Percentiles rank a stretch among this genome's conserved stretches.
phyloP scores from a whole-genome alignment of 768 basidiomycete genomes.

The Hypholoma sublateritium region DNA sequence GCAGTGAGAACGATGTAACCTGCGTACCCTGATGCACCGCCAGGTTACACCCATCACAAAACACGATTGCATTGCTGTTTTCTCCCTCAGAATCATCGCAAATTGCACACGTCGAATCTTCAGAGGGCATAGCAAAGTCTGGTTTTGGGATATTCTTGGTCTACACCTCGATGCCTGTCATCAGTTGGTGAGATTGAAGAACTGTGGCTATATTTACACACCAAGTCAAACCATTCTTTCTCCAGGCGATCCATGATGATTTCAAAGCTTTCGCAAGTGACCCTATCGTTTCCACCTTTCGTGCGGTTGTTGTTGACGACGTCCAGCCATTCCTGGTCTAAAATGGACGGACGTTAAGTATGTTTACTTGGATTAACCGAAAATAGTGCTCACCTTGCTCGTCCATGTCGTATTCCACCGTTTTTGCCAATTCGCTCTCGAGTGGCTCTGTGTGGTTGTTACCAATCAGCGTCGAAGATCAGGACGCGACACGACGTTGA shows the following conservation, averaged over 20 bases:
- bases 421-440: conserved; percentile 86
- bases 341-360: neutral
- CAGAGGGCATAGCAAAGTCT: conserved; percentile 82
- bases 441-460: conserved; percentile 65
- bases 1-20: neutral
- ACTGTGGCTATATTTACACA: conserved; percentile 33
- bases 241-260: conserved; percentile 96
- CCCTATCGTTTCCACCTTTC: conserved; percentile 66
- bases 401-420: conserved; percentile 99
- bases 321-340: conserved; percentile 96
- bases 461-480: conserved; percentile 8
- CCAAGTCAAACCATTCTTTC: conserved; percentile 99
- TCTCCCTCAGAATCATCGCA: conserved; percentile 99
- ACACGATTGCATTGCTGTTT: conserved; percentile 98
- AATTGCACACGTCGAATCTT: conserved; percentile 95
- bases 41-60: conserved; percentile 98
- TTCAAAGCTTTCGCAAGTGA: conserved; percentile 89
- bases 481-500: neutral
- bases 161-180: conserved; percentile 36
- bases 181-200: neutral
- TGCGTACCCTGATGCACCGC: conserved; percentile 96
- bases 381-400: conserved; percentile 73
- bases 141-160: conserved; percentile 93
- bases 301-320: conserved; percentile 77
- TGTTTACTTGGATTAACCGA: neutral